These are phyloP conservation scores for Pontederia crassipes DNA, from an alignment of 176 grass and related monocot genomes.

Conservation along the genomic window DNA sequence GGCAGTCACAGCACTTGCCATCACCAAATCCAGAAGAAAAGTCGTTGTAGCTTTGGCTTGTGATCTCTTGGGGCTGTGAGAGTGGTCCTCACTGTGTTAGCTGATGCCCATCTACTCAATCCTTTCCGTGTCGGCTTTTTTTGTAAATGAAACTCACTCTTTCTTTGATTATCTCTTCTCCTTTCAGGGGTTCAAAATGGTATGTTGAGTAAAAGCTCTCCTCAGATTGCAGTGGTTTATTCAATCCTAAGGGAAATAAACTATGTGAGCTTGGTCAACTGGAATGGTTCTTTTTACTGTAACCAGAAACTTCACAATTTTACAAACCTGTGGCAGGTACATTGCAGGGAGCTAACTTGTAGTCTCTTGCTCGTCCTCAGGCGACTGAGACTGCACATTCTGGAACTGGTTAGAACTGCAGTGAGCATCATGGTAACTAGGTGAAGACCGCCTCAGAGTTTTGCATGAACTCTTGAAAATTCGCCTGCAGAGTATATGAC, in stretches of 20 bases:
- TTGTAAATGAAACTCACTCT: slow-evolving; percentile 67
- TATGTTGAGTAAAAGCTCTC: slow-evolving; percentile 66
- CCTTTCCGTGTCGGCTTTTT: slow-evolving; percentile 56
- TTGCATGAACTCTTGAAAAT: slow-evolving; percentile 17
- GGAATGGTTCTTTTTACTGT: neutral
- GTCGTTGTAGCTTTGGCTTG: neutral
- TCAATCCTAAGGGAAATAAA: neutral
- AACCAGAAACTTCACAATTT: neutral
- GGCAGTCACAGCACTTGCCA: no score
- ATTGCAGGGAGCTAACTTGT: slow-evolving; percentile 25
- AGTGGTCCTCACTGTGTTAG: slow-evolving; percentile 54
- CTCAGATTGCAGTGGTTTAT: neutral
- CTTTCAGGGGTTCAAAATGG: slow-evolving; percentile 51
- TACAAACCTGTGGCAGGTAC: slow-evolving; percentile 31
- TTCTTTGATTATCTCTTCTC: slow-evolving; percentile 43
- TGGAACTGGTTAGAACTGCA: slow-evolving; percentile 36
- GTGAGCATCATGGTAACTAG: slow-evolving; percentile 25
- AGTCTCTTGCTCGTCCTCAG: slow-evolving; percentile 25
- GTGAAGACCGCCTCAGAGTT: slow-evolving; percentile 13
- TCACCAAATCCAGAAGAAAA: neutral
- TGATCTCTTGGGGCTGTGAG: slow-evolving; percentile 28
- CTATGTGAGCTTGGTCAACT: slow-evolving; percentile 1
- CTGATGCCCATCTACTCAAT: slow-evolving; percentile 56
- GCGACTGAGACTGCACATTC: slow-evolving; percentile 25
- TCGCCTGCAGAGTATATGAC: slow-evolving; percentile 24